Conservation (phyloP, 495 filamentous ascomycete genomes). For the Penicillium daleae region DNA sequence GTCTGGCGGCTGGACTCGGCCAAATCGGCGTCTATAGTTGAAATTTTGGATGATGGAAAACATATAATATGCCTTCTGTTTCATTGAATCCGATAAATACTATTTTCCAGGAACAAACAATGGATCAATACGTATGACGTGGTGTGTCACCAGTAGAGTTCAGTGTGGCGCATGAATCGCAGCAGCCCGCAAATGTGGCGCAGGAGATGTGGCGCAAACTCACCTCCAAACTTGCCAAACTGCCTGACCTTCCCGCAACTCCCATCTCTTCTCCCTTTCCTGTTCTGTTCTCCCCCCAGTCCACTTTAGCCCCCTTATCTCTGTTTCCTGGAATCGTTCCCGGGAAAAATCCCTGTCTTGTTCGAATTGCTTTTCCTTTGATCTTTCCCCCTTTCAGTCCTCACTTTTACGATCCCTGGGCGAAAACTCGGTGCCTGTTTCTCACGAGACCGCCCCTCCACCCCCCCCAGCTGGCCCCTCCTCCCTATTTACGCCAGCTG, state of each 20-base stretch:
- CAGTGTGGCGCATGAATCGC: neutral
- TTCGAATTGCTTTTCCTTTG: conserved; percentile 25
- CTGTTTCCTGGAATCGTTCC: conserved; percentile 31
- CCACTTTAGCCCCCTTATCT: conserved; percentile 18
- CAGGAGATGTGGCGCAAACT: conserved; percentile 29
- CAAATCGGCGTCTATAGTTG: neutral
- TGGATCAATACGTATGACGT: neutral
- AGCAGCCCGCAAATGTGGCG: neutral
- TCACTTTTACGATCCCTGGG: conserved; percentile 22
- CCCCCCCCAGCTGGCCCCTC: conserved; percentile 40
- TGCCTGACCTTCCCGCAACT: conserved; percentile 34
- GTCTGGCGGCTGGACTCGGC: neutral
- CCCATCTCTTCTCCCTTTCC: conserved; percentile 33
- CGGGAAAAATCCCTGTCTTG: conserved; percentile 13
- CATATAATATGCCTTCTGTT: neutral
- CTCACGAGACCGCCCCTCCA: conserved; percentile 52
- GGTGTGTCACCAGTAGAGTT: neutral
- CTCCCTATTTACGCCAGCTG: conserved; percentile 31
- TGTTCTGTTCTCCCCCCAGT: conserved; percentile 18
- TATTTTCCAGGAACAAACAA: neutral
- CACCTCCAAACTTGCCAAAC: conserved; percentile 30
- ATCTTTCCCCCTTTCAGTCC: conserved; percentile 14
- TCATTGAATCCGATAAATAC: neutral
- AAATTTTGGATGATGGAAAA: neutral
- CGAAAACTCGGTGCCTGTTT: conserved; percentile 24